Evolutionary conservation across 345 rosid species (phyloP), one percentile per base, ranked within the genome.

Genomic region (Trapa bicornis): DNA sequence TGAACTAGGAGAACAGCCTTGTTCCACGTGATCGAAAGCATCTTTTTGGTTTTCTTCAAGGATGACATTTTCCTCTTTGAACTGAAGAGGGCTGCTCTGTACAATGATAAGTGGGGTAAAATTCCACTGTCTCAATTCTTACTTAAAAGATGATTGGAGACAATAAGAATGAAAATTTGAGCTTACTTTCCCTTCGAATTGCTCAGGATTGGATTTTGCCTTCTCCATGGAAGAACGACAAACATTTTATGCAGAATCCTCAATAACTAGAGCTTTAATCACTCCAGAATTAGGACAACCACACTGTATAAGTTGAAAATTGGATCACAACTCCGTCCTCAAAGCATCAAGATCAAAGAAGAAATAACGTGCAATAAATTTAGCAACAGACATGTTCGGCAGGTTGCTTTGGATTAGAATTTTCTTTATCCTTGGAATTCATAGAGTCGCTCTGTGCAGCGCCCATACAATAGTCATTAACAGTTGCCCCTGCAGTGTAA

Each of bases 241-340:
- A 61, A 50, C 36, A 41, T 72, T 12, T 50, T 62, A 32, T 47
- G 53, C 52, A 62, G 3, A 22, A 43, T 66, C 65, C 37, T 67
- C 62, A 32, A 43, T 11, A 58, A 15, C 37, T 29, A 29, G 42
- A 32, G 61, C 42, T 58, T 45, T 69, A 64, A 73, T 74, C 75
- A 80, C 78, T 52, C 67, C 78, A 47, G 71, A 73, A 32, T 70
- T 61, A 65, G 54, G 65, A 67, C 15, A 47, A 64, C 67, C 63
- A n/a, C 48, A 52, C 61, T 54, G 61, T 48, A 39, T 6, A 29
- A 47, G 41, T 74, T 45, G 48, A 45, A 78, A 79, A 82, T 75
- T 79, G 62, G 74, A 67, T 54, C 29, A 53, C 12, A 75, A 79
- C 70, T 75, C 17, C n/a, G 9, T 43, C 17, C n/a, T 65, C 22